Conservation (phyloP, 2,329 filamentous ascomycete genomes). For the Fusarium nodosum region DNA sequence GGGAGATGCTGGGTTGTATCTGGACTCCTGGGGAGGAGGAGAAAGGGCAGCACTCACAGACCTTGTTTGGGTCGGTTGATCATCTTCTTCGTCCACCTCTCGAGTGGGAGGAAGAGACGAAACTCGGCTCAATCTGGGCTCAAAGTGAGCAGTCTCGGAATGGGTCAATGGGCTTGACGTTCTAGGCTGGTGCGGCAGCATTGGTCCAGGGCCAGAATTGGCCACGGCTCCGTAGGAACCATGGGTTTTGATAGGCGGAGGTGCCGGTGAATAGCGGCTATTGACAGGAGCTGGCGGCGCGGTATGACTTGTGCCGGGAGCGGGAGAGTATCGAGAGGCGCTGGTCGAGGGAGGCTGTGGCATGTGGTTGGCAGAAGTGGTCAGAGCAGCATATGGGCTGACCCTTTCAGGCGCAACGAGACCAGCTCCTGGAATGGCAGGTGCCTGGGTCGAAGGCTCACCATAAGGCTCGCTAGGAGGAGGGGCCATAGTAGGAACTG, state of each 20-base stretch:
- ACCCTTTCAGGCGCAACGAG: slow-evolving; percentile 67
- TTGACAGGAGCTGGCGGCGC: slow-evolving; percentile 58
- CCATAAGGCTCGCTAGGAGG: slow-evolving; percentile 25
- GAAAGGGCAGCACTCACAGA: slow-evolving; percentile 48
- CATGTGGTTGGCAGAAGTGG: slow-evolving; percentile 53
- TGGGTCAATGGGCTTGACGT: slow-evolving; percentile 76
- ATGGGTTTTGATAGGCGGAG: slow-evolving; percentile 57
- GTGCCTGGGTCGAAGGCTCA: slow-evolving; percentile 26
- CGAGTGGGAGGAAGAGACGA: slow-evolving; percentile 71
- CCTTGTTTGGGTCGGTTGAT: slow-evolving; percentile 48
- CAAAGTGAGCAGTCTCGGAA: slow-evolving; percentile 71
- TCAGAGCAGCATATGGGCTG: slow-evolving; percentile 67
- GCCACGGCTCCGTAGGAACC: slow-evolving; percentile 58
- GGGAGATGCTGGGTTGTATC: slow-evolving; percentile 57
- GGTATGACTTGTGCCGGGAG: slow-evolving; percentile 52
- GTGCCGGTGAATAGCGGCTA: slow-evolving; percentile 68
- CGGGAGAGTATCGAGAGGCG: slow-evolving; percentile 73
- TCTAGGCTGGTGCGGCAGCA: slow-evolving; percentile 71
- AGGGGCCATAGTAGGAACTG: slow-evolving; percentile 22
- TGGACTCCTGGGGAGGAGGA: slow-evolving; percentile 51
- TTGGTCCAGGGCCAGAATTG: slow-evolving; percentile 58
- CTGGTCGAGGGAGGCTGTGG: slow-evolving; percentile 54
- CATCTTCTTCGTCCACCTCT: slow-evolving; percentile 72
- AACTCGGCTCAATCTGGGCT: slow-evolving; percentile 67
- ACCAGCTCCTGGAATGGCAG: slow-evolving; percentile 47